A percentile compares a stretch with the other conserved stretches of the same genome.
Conservation (phyloP, 441 rosid species). For the Mallotus japonicus region DNA sequence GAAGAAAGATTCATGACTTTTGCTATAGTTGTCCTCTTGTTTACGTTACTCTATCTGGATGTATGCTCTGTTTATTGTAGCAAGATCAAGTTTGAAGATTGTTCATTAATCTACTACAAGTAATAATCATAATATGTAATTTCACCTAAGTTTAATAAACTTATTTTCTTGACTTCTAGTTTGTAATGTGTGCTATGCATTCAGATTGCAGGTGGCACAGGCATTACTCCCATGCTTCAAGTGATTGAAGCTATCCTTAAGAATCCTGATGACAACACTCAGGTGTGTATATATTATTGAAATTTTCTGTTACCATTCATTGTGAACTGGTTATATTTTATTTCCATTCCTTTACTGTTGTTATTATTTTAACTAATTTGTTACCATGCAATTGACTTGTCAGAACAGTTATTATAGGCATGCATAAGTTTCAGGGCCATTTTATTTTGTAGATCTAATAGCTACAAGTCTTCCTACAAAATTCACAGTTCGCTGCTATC, state of each 20-base stretch:
- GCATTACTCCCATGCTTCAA: constrained; percentile 99
- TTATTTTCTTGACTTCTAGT: background rate
- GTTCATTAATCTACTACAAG: constrained; percentile 11
- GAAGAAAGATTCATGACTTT: background rate
- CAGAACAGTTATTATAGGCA: background rate
- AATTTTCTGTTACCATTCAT: constrained; percentile 14
- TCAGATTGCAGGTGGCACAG: constrained; percentile 96
- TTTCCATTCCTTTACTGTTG: background rate
- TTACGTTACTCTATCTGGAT: background rate
- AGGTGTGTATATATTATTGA: constrained; percentile 43
- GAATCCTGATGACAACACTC: constrained; percentile 88
- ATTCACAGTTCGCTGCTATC: constrained; percentile 10
- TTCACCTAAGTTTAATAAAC: background rate
- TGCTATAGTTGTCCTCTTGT: background rate
- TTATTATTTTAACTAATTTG: background rate
- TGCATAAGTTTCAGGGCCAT: background rate
- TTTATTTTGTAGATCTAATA: constrained; percentile 9
- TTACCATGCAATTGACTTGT: background rate
- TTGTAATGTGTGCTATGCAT: constrained; percentile 22
- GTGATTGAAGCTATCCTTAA: constrained; percentile 83
- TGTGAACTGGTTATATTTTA: constrained; percentile 3
- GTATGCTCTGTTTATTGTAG: constrained; percentile 8
- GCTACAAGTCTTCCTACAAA: constrained; percentile 1
- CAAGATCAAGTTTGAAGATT: background rate
- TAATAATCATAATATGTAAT: background rate